phyloP scores from a whole-genome alignment of 176 grass and related monocot genomes.

The Aegilops tauschii region DNA sequence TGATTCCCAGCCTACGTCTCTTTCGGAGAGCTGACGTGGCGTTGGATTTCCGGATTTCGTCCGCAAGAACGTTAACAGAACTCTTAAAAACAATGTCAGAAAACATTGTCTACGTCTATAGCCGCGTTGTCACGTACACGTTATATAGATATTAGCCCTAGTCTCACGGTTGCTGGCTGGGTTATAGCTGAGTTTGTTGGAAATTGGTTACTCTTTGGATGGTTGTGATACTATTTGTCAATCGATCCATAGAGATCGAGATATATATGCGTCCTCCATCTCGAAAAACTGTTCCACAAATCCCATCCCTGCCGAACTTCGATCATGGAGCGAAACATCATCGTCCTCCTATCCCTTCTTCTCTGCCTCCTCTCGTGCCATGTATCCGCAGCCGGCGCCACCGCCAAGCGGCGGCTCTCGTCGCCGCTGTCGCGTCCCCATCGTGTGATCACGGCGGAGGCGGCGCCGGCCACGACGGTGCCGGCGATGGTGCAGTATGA shows the following conservation, averaged over 20 bases:
- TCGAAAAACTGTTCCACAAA: background rate
- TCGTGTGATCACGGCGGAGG: background rate
- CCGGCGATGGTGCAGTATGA: slow-evolving; percentile 28
- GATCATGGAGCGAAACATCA: background rate
- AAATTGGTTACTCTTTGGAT: background rate
- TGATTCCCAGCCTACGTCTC: too few species aligned
- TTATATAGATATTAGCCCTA: background rate
- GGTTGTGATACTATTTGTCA: background rate
- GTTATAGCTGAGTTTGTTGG: background rate
- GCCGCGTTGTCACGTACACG: background rate
- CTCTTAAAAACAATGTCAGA: too few species aligned
- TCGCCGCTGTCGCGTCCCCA: background rate
- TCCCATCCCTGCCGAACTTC: background rate
- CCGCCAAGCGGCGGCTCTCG: background rate
- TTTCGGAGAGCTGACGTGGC: too few species aligned
- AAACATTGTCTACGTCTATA: background rate
- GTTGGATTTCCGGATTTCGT: too few species aligned
- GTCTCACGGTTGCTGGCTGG: background rate
- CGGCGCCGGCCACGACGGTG: background rate
- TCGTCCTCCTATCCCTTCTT: background rate
- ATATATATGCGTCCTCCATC: background rate
- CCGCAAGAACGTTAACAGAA: too few species aligned
- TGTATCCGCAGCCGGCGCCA: background rate
- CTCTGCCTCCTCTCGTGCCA: background rate
- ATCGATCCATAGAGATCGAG: background rate